Evolutionary conservation across 495 filamentous ascomycete genomes (phyloP).

Genomic region (Cairneyella variabilis): DNA sequence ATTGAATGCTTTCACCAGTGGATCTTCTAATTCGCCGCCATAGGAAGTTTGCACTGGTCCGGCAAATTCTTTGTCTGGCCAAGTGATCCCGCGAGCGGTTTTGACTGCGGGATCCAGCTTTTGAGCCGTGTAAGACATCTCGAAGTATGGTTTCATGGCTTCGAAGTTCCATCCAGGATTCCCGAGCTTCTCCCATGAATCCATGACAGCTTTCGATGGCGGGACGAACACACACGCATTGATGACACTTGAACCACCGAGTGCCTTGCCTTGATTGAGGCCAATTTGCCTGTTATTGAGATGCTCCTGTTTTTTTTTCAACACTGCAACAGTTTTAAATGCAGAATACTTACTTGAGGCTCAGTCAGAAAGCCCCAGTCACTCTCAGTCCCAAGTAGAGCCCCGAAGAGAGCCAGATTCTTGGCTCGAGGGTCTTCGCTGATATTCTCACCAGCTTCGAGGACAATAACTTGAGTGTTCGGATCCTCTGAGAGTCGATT

Average conservation of each 20-base stretch:
- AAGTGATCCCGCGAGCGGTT: neutral
- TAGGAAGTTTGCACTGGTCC: neutral
- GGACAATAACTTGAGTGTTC: conserved; percentile 36
- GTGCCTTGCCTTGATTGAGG: conserved; percentile 51
- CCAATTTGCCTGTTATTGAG: conserved; percentile 51
- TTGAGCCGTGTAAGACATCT: conserved; percentile 27
- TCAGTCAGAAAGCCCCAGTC: conserved; percentile 53
- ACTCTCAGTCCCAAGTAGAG: conserved; percentile 41
- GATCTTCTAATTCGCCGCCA: neutral
- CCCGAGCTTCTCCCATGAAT: conserved; percentile 47
- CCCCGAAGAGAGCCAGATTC: neutral
- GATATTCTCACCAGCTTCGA: conserved; percentile 50
- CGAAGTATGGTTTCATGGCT: conserved; percentile 45
- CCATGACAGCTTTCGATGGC: conserved; percentile 53
- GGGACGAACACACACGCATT: conserved; percentile 59
- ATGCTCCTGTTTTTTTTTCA: too few species aligned
- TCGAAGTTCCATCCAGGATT: conserved; percentile 44
- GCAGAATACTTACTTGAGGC: too few species aligned
- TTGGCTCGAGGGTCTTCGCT: conserved; percentile 30
- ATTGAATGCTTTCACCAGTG: neutral
- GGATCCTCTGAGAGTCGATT: conserved; percentile 41
- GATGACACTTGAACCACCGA: conserved; percentile 53
- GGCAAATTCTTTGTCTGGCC: neutral
- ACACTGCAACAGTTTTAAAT: too few species aligned
- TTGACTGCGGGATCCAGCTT: neutral